phyloP scores from a whole-genome alignment of 306 rosid genomes.

The Quercus engelmannii region DNA sequence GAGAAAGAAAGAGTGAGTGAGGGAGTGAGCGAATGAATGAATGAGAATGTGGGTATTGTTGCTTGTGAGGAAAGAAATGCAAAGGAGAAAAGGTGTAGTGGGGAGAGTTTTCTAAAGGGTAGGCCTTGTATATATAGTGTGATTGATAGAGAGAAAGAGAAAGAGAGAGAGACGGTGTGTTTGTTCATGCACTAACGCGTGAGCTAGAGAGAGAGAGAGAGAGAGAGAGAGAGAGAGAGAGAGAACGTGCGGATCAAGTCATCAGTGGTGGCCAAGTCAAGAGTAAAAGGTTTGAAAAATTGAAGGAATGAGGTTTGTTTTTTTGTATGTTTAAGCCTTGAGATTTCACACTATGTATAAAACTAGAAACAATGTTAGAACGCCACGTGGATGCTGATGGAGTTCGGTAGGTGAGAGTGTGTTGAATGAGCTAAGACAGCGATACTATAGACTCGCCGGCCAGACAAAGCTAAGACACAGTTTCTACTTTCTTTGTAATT shows the following conservation, averaged over 20 bases:
- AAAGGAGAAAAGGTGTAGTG: not conserved
- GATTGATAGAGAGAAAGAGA: not conserved
- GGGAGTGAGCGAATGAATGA: not conserved
- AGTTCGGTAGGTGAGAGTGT: slow-evolving; percentile 22
- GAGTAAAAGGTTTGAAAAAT: not conserved
- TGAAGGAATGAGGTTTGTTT: not conserved
- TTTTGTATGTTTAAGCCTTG: not conserved
- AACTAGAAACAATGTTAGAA: not conserved
- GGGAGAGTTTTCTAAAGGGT: not conserved
- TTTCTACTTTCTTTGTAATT: slow-evolving; percentile 5
- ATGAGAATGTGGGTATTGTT: not conserved
- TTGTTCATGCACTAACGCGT: not conserved
- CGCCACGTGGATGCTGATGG: slow-evolving; percentile 29
- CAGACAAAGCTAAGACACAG: not conserved
- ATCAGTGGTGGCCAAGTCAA: slow-evolving; percentile 28
- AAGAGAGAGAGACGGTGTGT: not conserved
- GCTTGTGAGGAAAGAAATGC: not conserved
- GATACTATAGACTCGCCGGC: slow-evolving; percentile 18
- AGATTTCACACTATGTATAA: not conserved
- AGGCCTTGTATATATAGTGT: slow-evolving; percentile 3
- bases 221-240: slow-evolving; percentile 2
- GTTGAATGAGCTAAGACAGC: slow-evolving; percentile 1
- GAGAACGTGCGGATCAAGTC: slow-evolving; percentile 35
- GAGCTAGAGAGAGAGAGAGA: not conserved
- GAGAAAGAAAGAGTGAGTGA: not conserved